Evolutionary conservation across 1,284 basidiomycete genomes (phyloP).

Genomic region (Fomes fomentarius): DNA sequence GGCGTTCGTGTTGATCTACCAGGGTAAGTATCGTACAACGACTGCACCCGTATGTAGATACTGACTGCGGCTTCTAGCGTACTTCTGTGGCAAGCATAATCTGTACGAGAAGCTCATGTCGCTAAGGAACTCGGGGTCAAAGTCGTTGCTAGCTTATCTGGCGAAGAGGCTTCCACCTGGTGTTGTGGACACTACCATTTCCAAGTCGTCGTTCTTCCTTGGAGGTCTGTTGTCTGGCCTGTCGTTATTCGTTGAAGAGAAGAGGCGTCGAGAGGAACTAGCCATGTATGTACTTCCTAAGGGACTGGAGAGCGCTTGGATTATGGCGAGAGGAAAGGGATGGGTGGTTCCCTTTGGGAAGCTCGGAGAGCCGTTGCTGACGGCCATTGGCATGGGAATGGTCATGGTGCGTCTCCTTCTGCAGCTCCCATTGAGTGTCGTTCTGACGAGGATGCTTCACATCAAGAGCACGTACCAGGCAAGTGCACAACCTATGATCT

Average conservation of each 20-base stretch:
- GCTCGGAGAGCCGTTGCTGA: conserved; percentile 67
- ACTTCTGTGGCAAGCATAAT: conserved; percentile 78
- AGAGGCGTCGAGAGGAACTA: conserved; percentile 78
- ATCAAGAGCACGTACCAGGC: conserved; percentile 54
- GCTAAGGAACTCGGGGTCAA: conserved; percentile 23
- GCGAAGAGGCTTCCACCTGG: conserved; percentile 45
- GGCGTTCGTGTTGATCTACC: conserved; percentile 84
- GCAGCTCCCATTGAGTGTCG: too few relatives aligned
- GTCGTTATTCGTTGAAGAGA: conserved; percentile 88
- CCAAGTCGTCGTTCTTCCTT: conserved; percentile 76
- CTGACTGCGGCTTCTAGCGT: conserved; percentile 41
- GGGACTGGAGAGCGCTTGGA: conserved; percentile 88
- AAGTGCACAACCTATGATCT: not conserved
- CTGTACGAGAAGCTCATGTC: conserved; percentile 51
- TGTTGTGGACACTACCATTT: conserved; percentile 59
- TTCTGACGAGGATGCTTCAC: too few relatives aligned
- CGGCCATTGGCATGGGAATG: conserved; percentile 85
- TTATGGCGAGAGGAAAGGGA: conserved; percentile 74
- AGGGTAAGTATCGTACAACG: conserved; percentile 56
- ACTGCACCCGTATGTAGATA: not conserved
- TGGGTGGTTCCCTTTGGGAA: conserved; percentile 78
- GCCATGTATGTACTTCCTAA: conserved; percentile 98
- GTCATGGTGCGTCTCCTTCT: conserved; percentile 70
- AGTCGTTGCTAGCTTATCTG: conserved; percentile 23
- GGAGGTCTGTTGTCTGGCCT: conserved; percentile 80